Evolutionary conservation across 306 rosid genomes (phyloP), one percentile per base, ranked within the genome.

Genomic region (Malus asiatica): DNA sequence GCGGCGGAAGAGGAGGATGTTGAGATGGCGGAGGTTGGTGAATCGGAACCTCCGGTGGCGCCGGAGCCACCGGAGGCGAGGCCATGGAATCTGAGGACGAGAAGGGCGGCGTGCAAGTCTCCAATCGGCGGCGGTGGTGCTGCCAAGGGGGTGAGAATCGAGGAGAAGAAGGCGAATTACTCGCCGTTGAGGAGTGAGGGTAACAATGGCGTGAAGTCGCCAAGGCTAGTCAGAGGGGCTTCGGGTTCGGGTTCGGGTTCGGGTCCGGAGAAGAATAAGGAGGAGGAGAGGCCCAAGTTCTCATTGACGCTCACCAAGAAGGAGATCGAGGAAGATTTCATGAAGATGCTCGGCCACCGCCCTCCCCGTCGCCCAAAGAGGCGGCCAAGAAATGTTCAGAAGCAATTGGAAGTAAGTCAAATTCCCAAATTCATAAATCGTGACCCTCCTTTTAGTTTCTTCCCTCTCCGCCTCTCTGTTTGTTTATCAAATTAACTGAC

Each of bases 271-370:
- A 71, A 52, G 63, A 61, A 71, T 0, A 6, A 86, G 71, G 86
- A 88, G 74, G 72, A 74, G 74, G 83, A 86, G 68, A 84, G 77
- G 73, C 65, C 75, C 72, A 90, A 89, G 23, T 89, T 89, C 63
- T 73, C 87, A 19, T 68, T 83, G 51, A 22, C 85, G 46, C 87
- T 93, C 6, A 52, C 84, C 72, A 88, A 68, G 82, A 88, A 85
- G 69, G 98, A 89, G 89, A 75, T 93, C 67, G 93, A 87, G 13
- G 97, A 90, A 48, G 98, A 93, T 88, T 93, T 87, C 84, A 53
- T 84, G 74, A 83, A 19, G 72, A 27, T 93, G 66, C 18, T 86
- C 79, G 91, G 92, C 55, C 92, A 82, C 44, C 76, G 84, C 68
- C 91, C 93, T 15, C 89, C 86, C 38, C 88, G 93, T 29, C 71